phyloP scores from a whole-genome alignment of 2,329 filamentous ascomycete genomes.

The Cladosporium austrohemisphaericum region DNA sequence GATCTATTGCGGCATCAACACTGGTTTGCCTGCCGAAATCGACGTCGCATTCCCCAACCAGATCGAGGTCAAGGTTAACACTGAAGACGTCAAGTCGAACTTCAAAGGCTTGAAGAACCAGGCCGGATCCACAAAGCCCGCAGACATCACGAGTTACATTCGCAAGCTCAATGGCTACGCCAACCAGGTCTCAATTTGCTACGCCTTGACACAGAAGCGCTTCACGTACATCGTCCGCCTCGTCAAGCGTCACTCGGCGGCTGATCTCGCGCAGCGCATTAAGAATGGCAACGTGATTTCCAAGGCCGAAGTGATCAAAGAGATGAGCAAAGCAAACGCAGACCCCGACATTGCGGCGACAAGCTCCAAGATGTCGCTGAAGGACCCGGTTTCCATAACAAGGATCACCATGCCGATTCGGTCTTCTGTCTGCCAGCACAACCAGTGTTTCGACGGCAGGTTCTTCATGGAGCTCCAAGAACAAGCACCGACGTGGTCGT shows the following conservation, averaged over 20 bases:
- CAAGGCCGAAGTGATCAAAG: constrained; percentile 74
- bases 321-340: constrained; percentile 68
- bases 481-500: constrained; percentile 95
- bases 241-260: constrained; percentile 68
- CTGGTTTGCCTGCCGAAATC: constrained; percentile 52
- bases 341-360: constrained; percentile 88
- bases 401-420: constrained; percentile 77
- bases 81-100: constrained; percentile 85
- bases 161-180: constrained; percentile 65
- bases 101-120: constrained; percentile 93
- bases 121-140: constrained; percentile 87
- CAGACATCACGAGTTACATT: constrained; percentile 78
- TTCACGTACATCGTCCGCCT: constrained; percentile 64
- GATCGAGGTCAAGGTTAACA: constrained; percentile 87
- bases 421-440: constrained; percentile 75
- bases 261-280: constrained; percentile 67
- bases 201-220: constrained; percentile 80
- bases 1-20: constrained; percentile 69
- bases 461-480: constrained; percentile 93
- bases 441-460: constrained; percentile 90
- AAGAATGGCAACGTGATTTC: constrained; percentile 67
- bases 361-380: constrained; percentile 82
- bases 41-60: constrained; percentile 90
- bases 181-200: constrained; percentile 82
- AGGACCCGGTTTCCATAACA: constrained; percentile 85